Evolutionary conservation across 2,329 filamentous ascomycete genomes (phyloP), one percentile per base, ranked within the genome.

Genomic region (Diaporthe caulivora): DNA sequence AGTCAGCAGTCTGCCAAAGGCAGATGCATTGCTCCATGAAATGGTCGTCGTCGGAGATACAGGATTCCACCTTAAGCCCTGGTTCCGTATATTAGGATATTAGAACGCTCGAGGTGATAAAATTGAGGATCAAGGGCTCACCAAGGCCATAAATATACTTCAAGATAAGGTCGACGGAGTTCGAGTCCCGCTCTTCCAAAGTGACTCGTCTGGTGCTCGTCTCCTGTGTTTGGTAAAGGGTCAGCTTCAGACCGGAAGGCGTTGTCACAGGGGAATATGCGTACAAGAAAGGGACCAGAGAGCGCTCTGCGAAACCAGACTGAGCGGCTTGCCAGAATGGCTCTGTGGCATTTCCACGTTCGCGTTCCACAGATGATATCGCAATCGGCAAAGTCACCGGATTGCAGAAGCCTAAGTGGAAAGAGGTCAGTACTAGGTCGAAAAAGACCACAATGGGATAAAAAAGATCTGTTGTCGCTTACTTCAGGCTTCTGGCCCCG

Each of bases 301-400:
- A 72, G 40, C 24, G 44, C 65, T 21, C 51, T 65, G 15, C 29
- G 26, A 37, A 72, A 72, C 53, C 53, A 72, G 37, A 8, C 37
- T 1, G 70, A 72, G 11, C 60, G 60, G 24, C 7, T 34, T 2
- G 34, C 29, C 7, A 72, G 31, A 17, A 72, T 60, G 4, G 70
- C 60, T 9, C 51, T 31, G 29, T 72, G 70, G n/a, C 70, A 72
- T 13, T 57, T 53, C 18, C 54, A 72, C 11, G 13, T 8, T 18
- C 40, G 37, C 7, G 57, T 24, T 1, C 31, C 42, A 24, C 60
- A 68, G 40, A 21, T 10, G 40, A 68, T 4, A 3, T 26, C 29
- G 53, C 68, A 15, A 53, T 72, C 70, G 29, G 70, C 26, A n/a
- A 64, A 53, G 2, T 44, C 49, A 11, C 70, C 70, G 24, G 57